phyloP scores from a whole-genome alignment of 1,284 basidiomycete species.

The Rhodofomes roseus region DNA sequence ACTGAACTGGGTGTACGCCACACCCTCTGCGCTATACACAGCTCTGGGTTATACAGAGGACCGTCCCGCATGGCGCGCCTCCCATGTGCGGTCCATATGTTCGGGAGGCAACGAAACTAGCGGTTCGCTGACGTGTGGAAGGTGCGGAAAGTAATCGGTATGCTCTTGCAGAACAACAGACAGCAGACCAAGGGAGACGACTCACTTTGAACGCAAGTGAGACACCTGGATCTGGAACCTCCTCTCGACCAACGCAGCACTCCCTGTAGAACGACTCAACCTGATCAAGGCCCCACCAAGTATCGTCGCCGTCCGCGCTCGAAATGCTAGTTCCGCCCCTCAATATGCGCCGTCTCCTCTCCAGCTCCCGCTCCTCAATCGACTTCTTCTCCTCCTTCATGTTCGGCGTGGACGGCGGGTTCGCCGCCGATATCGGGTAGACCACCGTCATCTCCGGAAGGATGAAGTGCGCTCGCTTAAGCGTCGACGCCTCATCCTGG shows the following conservation, averaged over 20 bases:
- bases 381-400: slow-evolving; percentile 72
- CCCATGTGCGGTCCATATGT: no score
- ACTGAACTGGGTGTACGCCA: no score
- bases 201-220: slow-evolving; percentile 70
- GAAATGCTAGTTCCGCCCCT: slow-evolving; percentile 44
- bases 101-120: no score
- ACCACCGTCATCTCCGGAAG: slow-evolving; percentile 78
- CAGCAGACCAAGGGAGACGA: no score
- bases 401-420: slow-evolving; percentile 73
- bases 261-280: slow-evolving; percentile 80
- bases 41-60: no score
- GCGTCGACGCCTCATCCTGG: slow-evolving; percentile 45
- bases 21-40: no score
- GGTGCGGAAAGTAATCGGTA: no score
- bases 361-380: slow-evolving; percentile 64
- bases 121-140: no score
- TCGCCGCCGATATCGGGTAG: slow-evolving; percentile 80
- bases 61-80: no score
- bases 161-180: no score
- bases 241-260: slow-evolving; percentile 76
- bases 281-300: slow-evolving; percentile 79
- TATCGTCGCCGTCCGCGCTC: slow-evolving; percentile 36
- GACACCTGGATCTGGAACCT: slow-evolving; percentile 62
- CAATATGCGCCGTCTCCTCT: slow-evolving; percentile 59
- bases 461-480: slow-evolving; percentile 85